These are phyloP conservation scores for Epichloe elymi DNA, from an alignment of 2,329 filamentous ascomycete genomes.

Conservation along the genomic window DNA sequence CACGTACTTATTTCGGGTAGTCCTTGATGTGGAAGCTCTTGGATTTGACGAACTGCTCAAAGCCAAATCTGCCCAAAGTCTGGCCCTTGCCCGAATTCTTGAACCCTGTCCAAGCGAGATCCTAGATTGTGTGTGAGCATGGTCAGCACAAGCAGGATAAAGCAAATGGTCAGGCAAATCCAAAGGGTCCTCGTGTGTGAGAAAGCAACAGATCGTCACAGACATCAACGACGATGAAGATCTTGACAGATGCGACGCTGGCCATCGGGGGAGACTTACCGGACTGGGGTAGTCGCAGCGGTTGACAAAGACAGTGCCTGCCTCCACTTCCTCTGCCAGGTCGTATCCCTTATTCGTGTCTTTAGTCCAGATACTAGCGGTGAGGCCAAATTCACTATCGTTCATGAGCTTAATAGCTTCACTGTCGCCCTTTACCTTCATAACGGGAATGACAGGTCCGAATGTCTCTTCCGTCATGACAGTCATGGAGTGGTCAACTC, in stretches of 20 bases:
- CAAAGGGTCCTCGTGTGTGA: not conserved
- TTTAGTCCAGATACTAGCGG: conserved; percentile 96
- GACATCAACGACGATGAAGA: not conserved
- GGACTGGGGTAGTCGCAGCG: conserved; percentile 85
- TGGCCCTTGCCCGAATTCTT: conserved; percentile 92
- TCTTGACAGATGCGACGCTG: not conserved
- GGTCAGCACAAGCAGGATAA: not conserved
- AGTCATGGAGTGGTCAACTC: conserved; percentile 68
- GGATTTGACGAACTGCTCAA: conserved; percentile 89
- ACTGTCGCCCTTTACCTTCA: conserved; percentile 68
- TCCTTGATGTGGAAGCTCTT: conserved; percentile 95
- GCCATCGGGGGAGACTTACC: conserved; percentile 40
- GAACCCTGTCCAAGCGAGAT: conserved; percentile 94
- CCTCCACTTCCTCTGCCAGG: conserved; percentile 70
- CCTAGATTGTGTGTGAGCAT: conserved; percentile 32
- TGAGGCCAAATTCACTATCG: conserved; percentile 85
- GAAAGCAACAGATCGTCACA: not conserved
- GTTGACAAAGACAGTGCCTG: conserved; percentile 93
- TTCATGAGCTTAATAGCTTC: conserved; percentile 85
- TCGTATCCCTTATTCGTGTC: conserved; percentile 63
- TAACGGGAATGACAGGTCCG: conserved; percentile 80
- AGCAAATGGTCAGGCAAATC: not conserved
- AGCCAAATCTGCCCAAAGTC: conserved; percentile 79
- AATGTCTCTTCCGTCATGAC: conserved; percentile 95
- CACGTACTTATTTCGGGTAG: conserved; percentile 42